These are phyloP conservation scores for Polytolypa hystricis DNA, from an alignment of 2,329 filamentous ascomycete species.

Conservation along the genomic window DNA sequence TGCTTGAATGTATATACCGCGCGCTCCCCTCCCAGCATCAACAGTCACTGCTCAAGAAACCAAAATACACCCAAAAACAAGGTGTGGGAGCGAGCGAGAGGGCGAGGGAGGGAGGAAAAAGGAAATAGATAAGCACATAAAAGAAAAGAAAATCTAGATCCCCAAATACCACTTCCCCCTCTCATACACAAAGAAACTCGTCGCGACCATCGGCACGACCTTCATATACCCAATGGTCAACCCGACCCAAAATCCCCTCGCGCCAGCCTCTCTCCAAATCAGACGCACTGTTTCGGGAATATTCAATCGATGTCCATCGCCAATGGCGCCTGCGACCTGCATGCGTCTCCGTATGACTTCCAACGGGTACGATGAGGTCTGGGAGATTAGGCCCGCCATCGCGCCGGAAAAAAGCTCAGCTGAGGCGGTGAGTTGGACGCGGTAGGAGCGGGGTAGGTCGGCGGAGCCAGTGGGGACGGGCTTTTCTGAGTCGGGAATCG, in stretches of 20 bases:
- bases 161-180: conserved; percentile 53
- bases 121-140: neutral
- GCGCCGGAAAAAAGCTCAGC: conserved; percentile 80
- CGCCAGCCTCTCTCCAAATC: conserved; percentile 65
- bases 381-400: conserved; percentile 74
- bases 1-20: no score
- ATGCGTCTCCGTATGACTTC: conserved; percentile 87
- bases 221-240: conserved; percentile 93
- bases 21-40: no score
- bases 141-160: conserved; percentile 38
- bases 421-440: conserved; percentile 67
- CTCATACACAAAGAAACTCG: conserved; percentile 58
- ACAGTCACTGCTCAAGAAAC: no score
- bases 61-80: no score
- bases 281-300: conserved; percentile 67
- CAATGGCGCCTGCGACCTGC: conserved; percentile 92
- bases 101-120: no score
- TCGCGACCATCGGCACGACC: conserved; percentile 77
- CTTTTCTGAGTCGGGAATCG: conserved; percentile 49
- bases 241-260: conserved; percentile 80
- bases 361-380: conserved; percentile 85
- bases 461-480: conserved; percentile 22
- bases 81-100: no score
- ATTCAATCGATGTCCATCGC: conserved; percentile 68
- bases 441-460: conserved; percentile 40